phyloP scores from a whole-genome alignment of 1,284 basidiomycete genomes.

The Cutaneotrichosporon sp. region DNA sequence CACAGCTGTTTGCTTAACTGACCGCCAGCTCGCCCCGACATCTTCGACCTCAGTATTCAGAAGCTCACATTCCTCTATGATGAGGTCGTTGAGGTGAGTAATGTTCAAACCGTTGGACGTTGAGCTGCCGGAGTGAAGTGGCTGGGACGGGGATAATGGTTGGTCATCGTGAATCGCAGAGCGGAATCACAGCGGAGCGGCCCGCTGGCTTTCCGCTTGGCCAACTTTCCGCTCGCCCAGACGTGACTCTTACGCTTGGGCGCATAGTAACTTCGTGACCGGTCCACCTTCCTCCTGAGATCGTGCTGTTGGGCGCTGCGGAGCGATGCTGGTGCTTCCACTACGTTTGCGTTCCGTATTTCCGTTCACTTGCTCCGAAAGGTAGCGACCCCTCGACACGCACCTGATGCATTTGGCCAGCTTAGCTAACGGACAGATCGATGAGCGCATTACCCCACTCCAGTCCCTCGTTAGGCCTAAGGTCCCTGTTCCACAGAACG shows the following conservation, averaged over 20 bases:
- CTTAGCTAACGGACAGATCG: constrained; percentile 41
- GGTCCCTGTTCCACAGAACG: constrained; percentile 16
- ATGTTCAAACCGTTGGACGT: too few species aligned
- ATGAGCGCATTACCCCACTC: constrained; percentile 85
- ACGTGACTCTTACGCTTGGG: too few species aligned
- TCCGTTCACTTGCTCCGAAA: too few species aligned
- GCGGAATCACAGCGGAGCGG: background rate
- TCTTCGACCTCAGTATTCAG: constrained; percentile 81
- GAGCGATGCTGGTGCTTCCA: too few species aligned
- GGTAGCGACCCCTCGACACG: too few species aligned
- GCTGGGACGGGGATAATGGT: background rate
- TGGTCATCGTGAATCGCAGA: background rate
- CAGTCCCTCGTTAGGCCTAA: constrained; percentile 28
- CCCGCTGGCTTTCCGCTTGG: constrained; percentile 1
- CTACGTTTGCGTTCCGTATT: background rate
- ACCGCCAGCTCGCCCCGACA: constrained; percentile 58
- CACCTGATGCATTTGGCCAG: too few species aligned
- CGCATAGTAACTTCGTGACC: too few species aligned
- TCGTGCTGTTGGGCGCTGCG: too few species aligned
- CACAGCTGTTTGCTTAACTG: background rate
- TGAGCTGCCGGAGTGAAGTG: background rate
- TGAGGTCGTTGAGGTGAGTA: constrained; percentile 68
- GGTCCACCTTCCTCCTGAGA: too few species aligned
- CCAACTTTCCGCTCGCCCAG: too few species aligned
- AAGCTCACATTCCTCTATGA: constrained; percentile 76